Evolutionary conservation across 1,284 basidiomycete genomes (phyloP).

Genomic region (Tetrapyrgos nigripes): DNA sequence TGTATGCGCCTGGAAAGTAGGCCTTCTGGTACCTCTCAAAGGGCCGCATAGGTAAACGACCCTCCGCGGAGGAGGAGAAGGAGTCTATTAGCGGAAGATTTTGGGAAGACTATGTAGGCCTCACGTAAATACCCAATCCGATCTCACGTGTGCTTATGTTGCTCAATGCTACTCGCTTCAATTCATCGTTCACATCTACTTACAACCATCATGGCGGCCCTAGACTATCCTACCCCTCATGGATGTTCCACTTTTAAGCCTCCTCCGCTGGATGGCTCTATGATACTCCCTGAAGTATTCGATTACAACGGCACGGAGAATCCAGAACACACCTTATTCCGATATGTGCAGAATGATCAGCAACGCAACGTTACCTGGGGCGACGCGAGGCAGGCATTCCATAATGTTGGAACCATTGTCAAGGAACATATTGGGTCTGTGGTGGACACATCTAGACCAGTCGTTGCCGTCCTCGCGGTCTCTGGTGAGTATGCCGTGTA

Average conservation of each 20-base stretch:
- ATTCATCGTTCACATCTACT: no score
- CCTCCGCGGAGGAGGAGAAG: no score
- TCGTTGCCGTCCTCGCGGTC: slow-evolving; percentile 29
- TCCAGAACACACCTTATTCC: slow-evolving; percentile 40
- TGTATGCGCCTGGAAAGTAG: no score
- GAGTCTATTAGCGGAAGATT: no score
- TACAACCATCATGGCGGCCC: no score
- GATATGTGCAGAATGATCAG: slow-evolving; percentile 32
- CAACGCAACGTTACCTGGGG: slow-evolving; percentile 30
- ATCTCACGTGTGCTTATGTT: no score
- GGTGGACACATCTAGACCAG: neutral
- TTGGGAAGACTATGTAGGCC: no score
- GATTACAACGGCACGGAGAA: slow-evolving; percentile 40
- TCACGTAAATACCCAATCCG: no score
- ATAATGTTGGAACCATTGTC: slow-evolving; percentile 23
- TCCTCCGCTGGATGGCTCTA: slow-evolving; percentile 41
- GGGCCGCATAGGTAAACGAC: no score
- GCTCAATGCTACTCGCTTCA: no score
- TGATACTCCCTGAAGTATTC: slow-evolving; percentile 42
- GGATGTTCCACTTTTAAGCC: slow-evolving; percentile 31
- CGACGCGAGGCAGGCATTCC: slow-evolving; percentile 28
- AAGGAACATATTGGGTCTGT: neutral
- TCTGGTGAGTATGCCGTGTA: slow-evolving; percentile 5
- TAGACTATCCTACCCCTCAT: slow-evolving; percentile 3
- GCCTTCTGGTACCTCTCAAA: no score